Conservation (phyloP, 2,329 filamentous ascomycete species). For the Fusarium domesticum region DNA sequence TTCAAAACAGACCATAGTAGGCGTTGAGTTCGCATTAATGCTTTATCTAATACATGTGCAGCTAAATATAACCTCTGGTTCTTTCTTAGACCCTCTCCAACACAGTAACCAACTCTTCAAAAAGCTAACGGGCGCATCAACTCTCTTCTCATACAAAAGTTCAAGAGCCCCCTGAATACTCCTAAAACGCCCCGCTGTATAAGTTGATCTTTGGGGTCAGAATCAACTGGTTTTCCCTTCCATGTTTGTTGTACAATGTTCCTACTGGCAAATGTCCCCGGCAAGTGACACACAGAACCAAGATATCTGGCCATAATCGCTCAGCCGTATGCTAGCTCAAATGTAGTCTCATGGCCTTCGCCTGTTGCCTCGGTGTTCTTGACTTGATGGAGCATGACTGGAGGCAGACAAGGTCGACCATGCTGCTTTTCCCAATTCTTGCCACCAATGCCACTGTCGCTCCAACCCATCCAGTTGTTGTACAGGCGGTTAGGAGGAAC, state of each 20-base stretch:
- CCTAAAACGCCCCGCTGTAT: background rate
- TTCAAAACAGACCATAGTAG: too few species aligned
- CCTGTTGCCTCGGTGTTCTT: conserved; percentile 55
- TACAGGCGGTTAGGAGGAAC: conserved; percentile 56
- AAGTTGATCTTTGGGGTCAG: background rate
- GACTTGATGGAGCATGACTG: conserved; percentile 58
- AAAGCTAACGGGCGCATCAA: too few species aligned
- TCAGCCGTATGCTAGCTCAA: conserved; percentile 40
- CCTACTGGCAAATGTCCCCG: background rate
- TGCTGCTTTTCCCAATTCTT: conserved; percentile 53
- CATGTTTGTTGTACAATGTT: background rate
- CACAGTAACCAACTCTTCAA: too few species aligned
- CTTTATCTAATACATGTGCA: too few species aligned
- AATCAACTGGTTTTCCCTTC: background rate
- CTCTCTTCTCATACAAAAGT: too few species aligned
- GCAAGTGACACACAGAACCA: background rate
- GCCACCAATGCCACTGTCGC: conserved; percentile 54
- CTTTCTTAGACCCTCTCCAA: too few species aligned
- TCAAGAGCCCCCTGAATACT: too few species aligned
- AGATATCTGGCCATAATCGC: background rate
- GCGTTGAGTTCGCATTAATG: too few species aligned
- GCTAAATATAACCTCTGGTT: too few species aligned
- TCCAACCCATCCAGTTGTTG: conserved; percentile 62
- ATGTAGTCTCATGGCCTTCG: conserved; percentile 40
- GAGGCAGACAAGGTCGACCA: conserved; percentile 57